Evolutionary conservation across 495 filamentous ascomycete genomes (phyloP), one percentile per base, ranked within the genome.

Genomic region (Xylaria castorea): DNA sequence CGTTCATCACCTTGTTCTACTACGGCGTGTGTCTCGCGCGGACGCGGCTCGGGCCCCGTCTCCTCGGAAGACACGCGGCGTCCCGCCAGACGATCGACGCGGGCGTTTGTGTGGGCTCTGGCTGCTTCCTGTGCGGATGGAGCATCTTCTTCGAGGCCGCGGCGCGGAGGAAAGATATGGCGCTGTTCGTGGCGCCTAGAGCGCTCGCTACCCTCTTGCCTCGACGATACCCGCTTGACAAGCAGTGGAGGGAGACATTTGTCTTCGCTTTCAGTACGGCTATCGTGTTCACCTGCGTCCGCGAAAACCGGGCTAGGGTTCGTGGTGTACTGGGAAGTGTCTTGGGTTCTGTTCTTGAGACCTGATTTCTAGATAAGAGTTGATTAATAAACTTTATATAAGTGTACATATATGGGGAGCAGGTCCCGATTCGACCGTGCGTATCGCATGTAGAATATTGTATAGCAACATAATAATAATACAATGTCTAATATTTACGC

Each of bases 1-100:
- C 91, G 0, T 97, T 97, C 79, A 91, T 97, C 71, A 83, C 88
- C 12, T 83, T 95, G 2, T 97, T 96, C 74, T 98, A 95, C 82
- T 97, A 97, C 80, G 89, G 90, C 36, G 92, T 98, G 8, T 98
- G 95, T 77, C 88, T 97, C 0, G 86, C 92, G 3, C 88, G 95
- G 42, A 95, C 92, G 3, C 85, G 92, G n/a, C 65, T 97, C 11
- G 94, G 95, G 0, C 95, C 95, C 2, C 82, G 82, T 62, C 42
- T 97, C 32, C 83, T 95, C 36, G 83, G 86, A 22, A 81, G 77
- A 2, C 84, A 88, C 51, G 82, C 80, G 0, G 76, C 76, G 27
- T 71, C 76, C 12, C 72, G 83, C 46, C 85, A 85, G 75, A 64
- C 71, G 14, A 85, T 89, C 58, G 86, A 89, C 50, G 78, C 81